Conservation (phyloP, 352 stramenopile genomes). For the Globisporangium lucens region DNA sequence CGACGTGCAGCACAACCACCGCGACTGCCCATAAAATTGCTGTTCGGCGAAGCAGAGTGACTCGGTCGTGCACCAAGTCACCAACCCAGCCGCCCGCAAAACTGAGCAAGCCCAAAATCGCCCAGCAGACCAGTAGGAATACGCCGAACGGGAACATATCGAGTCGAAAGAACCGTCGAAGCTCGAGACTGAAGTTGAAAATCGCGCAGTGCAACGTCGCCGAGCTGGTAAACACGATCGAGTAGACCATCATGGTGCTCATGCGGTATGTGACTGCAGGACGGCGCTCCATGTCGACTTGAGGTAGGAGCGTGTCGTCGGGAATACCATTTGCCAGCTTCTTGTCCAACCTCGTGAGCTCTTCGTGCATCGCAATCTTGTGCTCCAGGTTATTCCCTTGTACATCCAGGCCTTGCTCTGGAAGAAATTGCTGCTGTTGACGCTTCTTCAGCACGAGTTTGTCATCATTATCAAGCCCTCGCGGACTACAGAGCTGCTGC, state of each 20-base stretch:
- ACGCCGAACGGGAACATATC: slow-evolving; percentile 52
- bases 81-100: slow-evolving; percentile 54
- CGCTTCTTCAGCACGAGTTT: slow-evolving; percentile 13
- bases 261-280: slow-evolving; percentile 23
- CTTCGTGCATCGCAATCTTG: slow-evolving; percentile 23
- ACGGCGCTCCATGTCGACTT: slow-evolving; percentile 2
- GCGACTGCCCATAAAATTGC: slow-evolving; percentile 44
- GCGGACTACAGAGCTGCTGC: slow-evolving; percentile 11
- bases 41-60: slow-evolving; percentile 37
- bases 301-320: slow-evolving; percentile 3
- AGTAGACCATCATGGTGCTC: slow-evolving; percentile 31
- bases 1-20: slow-evolving; percentile 43
- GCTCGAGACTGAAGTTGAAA: slow-evolving; percentile 55
- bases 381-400: slow-evolving; percentile 16
- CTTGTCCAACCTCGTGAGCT: slow-evolving; percentile 10
- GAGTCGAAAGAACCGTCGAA: slow-evolving; percentile 45
- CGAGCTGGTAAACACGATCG: slow-evolving; percentile 52
- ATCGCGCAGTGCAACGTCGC: slow-evolving; percentile 57
- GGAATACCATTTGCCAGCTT: neutral
- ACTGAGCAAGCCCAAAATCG: slow-evolving; percentile 45
- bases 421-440: slow-evolving; percentile 17
- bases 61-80: slow-evolving; percentile 41
- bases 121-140: slow-evolving; percentile 54
- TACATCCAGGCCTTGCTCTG: neutral
- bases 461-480: neutral